These are phyloP conservation scores for Biscutella laevigata DNA, from an alignment of 441 rosid species.

Conservation along the genomic window DNA sequence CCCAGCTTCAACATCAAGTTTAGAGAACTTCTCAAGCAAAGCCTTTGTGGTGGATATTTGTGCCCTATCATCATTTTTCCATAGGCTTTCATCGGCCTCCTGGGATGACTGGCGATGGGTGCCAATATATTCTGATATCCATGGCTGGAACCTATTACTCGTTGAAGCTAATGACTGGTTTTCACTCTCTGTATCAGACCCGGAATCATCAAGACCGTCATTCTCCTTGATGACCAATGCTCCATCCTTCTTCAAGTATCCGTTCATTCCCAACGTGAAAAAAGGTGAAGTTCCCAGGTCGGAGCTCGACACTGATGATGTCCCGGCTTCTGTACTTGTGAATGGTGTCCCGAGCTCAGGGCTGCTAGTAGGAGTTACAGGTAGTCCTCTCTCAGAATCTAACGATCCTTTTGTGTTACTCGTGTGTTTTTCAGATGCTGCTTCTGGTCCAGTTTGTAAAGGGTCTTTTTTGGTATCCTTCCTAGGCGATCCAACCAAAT, in stretches of 20 bases:
- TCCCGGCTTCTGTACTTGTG: constrained; percentile 79
- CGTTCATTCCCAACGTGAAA: constrained; percentile 45
- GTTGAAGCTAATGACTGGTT: constrained; percentile 50
- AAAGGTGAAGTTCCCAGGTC: constrained; percentile 89
- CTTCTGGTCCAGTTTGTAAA: constrained; percentile 36
- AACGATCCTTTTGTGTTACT: constrained; percentile 35
- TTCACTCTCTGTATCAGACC: constrained; percentile 78
- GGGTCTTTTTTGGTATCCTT: constrained; percentile 39
- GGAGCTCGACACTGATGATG: constrained; percentile 90
- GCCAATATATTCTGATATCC: constrained; percentile 54
- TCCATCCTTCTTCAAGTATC: constrained; percentile 58
- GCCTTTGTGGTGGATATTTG: constrained; percentile 48
- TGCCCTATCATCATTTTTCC: constrained; percentile 34
- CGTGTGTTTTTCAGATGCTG: constrained; percentile 34
- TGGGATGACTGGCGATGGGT: constrained; percentile 40
- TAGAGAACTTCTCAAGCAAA: constrained; percentile 63
- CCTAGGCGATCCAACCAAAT: constrained; percentile 66
- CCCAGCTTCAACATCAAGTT: constrained; percentile 49
- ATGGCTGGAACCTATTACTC: constrained; percentile 72
- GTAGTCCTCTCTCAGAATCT: constrained; percentile 59
- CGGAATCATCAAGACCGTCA: constrained; percentile 46
- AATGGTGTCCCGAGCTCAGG: constrained; percentile 94
- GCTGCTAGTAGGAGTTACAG: constrained; percentile 87
- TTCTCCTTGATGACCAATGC: constrained; percentile 43
- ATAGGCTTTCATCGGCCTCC: constrained; percentile 43